These are phyloP conservation scores for Hyaloperonospora brassicae DNA, from an alignment of 352 stramenopile species.

Conservation along the genomic window DNA sequence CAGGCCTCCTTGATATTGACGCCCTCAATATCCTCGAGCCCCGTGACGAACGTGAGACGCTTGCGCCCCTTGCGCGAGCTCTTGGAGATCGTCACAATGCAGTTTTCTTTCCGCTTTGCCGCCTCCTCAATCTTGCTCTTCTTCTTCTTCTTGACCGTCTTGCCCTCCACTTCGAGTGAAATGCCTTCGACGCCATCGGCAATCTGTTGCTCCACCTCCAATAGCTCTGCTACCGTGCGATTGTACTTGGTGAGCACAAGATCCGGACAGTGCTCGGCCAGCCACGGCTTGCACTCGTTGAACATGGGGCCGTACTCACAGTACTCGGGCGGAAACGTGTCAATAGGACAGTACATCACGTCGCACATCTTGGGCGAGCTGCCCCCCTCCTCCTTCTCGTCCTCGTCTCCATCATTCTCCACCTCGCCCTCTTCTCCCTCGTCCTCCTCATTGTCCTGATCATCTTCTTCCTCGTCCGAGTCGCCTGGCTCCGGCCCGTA, in stretches of 20 bases:
- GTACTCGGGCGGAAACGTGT: slow-evolving; percentile 78
- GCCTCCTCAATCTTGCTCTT: slow-evolving; percentile 75
- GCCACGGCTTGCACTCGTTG: slow-evolving; percentile 77
- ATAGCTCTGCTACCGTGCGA: slow-evolving; percentile 62
- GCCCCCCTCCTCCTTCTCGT: slow-evolving; percentile 32
- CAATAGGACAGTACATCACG: slow-evolving; percentile 79
- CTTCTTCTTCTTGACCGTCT: slow-evolving; percentile 79
- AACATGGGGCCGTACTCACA: slow-evolving; percentile 83
- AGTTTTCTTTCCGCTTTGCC: slow-evolving; percentile 61
- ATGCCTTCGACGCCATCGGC: slow-evolving; percentile 69
- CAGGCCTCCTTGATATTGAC: slow-evolving; percentile 80
- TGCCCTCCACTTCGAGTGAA: slow-evolving; percentile 57
- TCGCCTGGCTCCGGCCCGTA: slow-evolving; percentile 76
- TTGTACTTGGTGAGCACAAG: slow-evolving; percentile 80
- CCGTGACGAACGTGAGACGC: slow-evolving; percentile 73
- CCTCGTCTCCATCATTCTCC: slow-evolving; percentile 41
- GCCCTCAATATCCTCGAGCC: slow-evolving; percentile 70
- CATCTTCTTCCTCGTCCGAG: slow-evolving; percentile 55
- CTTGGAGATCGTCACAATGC: slow-evolving; percentile 58
- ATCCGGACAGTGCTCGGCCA: slow-evolving; percentile 63
- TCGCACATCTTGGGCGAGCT: slow-evolving; percentile 43
- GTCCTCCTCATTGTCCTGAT: slow-evolving; percentile 32
- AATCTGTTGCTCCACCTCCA: slow-evolving; percentile 76
- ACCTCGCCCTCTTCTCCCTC: slow-evolving; percentile 33
- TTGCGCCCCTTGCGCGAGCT: slow-evolving; percentile 73